Evolutionary conservation across 331 rosid species (phyloP).

Genomic region (Malus hybrid): DNA sequence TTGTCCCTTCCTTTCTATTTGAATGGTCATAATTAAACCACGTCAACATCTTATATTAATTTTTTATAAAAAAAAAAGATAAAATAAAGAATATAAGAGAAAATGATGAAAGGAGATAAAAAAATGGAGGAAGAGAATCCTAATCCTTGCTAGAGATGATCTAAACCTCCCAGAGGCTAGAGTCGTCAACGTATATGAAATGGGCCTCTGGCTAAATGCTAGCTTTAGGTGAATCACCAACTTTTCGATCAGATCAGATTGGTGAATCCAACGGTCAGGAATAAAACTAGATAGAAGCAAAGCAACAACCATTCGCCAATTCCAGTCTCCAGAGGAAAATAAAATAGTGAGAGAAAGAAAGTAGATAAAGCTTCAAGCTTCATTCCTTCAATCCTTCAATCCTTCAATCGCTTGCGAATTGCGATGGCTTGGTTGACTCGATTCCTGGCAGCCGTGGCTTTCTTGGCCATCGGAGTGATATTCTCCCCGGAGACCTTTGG

Average conservation of each 20-base stretch:
- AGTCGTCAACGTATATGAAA: not conserved
- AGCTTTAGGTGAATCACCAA: not conserved
- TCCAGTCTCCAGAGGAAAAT: not conserved
- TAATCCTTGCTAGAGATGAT: too few species aligned
- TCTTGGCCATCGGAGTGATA: conserved; percentile 82
- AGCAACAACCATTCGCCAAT: not conserved
- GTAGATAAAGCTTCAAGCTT: not conserved
- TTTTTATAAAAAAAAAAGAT: too few species aligned
- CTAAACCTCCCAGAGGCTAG: not conserved
- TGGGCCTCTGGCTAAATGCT: too few species aligned
- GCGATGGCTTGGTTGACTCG: conserved; percentile 73
- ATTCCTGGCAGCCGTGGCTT: conserved; percentile 62
- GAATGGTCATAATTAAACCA: too few species aligned
- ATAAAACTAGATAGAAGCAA: not conserved
- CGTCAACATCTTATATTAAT: too few species aligned
- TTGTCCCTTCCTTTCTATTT: too few species aligned
- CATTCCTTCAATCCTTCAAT: not conserved
- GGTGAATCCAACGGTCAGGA: not conserved
- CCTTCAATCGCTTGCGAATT: conserved; percentile 6
- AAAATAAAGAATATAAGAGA: too few species aligned
- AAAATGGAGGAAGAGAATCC: too few species aligned
- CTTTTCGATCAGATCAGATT: not conserved
- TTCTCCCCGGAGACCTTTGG: conserved; percentile 88
- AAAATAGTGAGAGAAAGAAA: not conserved
- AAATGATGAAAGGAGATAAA: too few species aligned